These are phyloP conservation scores for Lepidium didymum DNA, from an alignment of 345 rosid genomes.

Conservation along the genomic window DNA sequence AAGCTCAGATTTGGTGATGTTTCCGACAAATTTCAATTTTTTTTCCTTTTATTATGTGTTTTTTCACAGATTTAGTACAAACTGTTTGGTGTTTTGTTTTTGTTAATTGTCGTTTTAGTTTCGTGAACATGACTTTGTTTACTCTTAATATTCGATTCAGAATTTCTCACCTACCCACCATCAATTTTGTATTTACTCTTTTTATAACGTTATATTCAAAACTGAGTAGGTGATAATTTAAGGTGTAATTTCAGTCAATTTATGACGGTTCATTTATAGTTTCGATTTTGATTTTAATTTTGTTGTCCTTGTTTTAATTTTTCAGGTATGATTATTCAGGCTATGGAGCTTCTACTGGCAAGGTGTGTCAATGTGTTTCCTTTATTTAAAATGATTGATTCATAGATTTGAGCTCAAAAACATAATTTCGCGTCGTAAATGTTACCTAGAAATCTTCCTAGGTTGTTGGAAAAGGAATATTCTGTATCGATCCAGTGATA, in stretches of 20 bases:
- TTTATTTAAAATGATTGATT: background rate
- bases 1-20: constrained; percentile 29
- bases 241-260: constrained; percentile 1
- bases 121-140: constrained; percentile 2
- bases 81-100: background rate
- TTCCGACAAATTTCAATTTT: constrained; percentile 20
- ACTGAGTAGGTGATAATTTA: background rate
- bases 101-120: constrained; percentile 1
- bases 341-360: constrained; percentile 93
- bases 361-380: constrained; percentile 47
- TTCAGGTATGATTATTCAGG: constrained; percentile 98
- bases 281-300: background rate
- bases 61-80: background rate
- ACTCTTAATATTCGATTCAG: background rate
- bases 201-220: constrained; percentile 12
- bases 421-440: background rate
- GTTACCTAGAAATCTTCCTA: background rate
- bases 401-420: background rate
- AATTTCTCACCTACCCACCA: constrained; percentile 22
- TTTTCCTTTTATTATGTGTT: background rate
- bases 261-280: background rate
- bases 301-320: background rate
- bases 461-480: constrained; percentile 5
- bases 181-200: constrained; percentile 9
- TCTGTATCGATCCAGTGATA: no score